Evolutionary conservation across 176 grass and related monocot genomes (phyloP), one percentile per base, ranked within the genome.

Genomic region (Otatea glauca): DNA sequence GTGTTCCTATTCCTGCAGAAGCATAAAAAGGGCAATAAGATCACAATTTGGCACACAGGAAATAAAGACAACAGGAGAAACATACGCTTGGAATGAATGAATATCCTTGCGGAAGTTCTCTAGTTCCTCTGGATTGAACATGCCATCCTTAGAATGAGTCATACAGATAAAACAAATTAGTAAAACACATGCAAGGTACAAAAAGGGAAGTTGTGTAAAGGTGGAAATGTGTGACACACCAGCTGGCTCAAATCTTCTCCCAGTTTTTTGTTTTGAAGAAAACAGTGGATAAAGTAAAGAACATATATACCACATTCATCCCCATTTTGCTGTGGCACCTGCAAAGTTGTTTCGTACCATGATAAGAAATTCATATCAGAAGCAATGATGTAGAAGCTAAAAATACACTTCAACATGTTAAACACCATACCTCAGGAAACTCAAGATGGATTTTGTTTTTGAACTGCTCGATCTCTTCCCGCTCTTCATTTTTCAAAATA

Each of bases 281-380:
- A 94, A 83, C 60, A 88, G 44, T 84, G 39, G 59, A 97, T 88
- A 66, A 97, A 97, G 72, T 94, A 97, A 67, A 97, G 84, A 83
- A 91, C 90, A 97, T 86, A 97, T 81, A 88, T 83, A 45, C 94
- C 94, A 84, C 94, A 97, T 74, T 97, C 94, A 25, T 92, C 90
- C 5, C 92, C 92, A 92, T 77, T 92, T 82, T 94, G 92, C 64
- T 94, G 92, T 37, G 95, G 95, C 21, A 97, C 94, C 94, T 97
- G 80, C 75, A 89, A 84, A 44, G 53, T 83, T 53, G 17, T 76
- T 43, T 16, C 75, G 45, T 56, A 60, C 7, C 27, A 45, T 48
- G 59, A 63, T 42, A 38, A 65, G 60, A 72, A 84, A 73, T 45
- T 47, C 16, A 27, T 16, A 29, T 37, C 14, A 68, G 6, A 72